Conservation (phyloP, 352 stramenopile genomes). For the Blastocystis sp. region DNA sequence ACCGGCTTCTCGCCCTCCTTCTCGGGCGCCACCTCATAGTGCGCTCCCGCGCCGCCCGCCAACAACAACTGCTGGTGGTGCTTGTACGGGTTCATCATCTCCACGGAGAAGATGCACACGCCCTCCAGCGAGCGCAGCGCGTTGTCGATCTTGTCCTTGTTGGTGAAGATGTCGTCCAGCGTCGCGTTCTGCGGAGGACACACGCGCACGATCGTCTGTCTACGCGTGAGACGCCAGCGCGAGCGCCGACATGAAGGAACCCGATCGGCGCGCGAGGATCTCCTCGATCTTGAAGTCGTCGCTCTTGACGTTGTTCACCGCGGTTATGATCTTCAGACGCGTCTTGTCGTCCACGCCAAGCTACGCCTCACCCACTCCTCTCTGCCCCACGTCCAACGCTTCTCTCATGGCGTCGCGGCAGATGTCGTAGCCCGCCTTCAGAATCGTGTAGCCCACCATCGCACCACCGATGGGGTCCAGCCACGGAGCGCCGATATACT, state of each 20-base stretch:
- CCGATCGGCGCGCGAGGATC: slow-evolving; percentile 29
- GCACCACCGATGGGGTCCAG: slow-evolving; percentile 50
- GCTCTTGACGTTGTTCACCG: slow-evolving; percentile 57
- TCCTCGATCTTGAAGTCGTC: slow-evolving; percentile 58
- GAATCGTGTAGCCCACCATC: slow-evolving; percentile 64
- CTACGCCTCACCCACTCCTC: not conserved
- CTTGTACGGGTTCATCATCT: slow-evolving; percentile 53
- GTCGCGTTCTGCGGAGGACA: slow-evolving; percentile 55
- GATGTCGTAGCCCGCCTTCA: slow-evolving; percentile 60
- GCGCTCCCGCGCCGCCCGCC: not conserved
- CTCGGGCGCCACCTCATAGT: not conserved
- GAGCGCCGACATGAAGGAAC: not conserved
- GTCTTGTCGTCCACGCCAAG: slow-evolving; percentile 43
- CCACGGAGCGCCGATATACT: slow-evolving; percentile 48
- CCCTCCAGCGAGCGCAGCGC: slow-evolving; percentile 39
- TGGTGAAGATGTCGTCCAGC: slow-evolving; percentile 39
- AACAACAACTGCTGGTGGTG: slow-evolving; percentile 53
- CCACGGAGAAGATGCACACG: slow-evolving; percentile 55
- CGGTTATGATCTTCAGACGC: slow-evolving; percentile 57
- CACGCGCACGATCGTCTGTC: slow-evolving; percentile 47
- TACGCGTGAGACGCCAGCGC: not conserved
- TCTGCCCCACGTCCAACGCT: slow-evolving; percentile 10
- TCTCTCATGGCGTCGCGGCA: slow-evolving; percentile 21
- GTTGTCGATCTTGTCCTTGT: slow-evolving; percentile 60
- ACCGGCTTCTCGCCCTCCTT: slow-evolving; percentile 18